Evolutionary conservation across 2,329 filamentous ascomycete species (phyloP).

Genomic region (Cephalotrichum gorgonifer): DNA sequence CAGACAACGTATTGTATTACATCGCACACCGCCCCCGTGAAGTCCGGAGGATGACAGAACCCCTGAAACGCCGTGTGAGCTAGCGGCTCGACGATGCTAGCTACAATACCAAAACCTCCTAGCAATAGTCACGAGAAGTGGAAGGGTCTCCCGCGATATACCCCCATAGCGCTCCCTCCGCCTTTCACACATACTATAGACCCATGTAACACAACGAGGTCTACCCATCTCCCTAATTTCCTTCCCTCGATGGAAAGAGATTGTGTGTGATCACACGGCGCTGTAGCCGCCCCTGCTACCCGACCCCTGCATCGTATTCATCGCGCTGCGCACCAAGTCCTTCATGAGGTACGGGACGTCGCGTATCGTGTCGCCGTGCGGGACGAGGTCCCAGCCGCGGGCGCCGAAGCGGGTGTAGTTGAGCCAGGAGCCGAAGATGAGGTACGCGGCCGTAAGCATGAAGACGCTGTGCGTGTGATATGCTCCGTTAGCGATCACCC

Average conservation of each 20-base stretch:
- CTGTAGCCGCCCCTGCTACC: conserved; percentile 87
- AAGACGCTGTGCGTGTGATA: conserved; percentile 60
- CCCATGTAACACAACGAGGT: no score
- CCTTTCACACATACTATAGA: no score
- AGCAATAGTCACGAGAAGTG: no score
- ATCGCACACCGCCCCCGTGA: no score
- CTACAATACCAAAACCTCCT: no score
- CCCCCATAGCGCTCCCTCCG: no score
- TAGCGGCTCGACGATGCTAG: no score
- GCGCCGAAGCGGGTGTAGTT: conserved; percentile 97
- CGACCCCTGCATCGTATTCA: conserved; percentile 75
- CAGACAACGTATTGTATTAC: no score
- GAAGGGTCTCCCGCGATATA: no score
- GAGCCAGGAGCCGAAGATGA: conserved; percentile 97
- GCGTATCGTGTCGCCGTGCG: conserved; percentile 83
- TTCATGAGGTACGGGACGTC: conserved; percentile 88
- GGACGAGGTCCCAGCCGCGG: conserved; percentile 86
- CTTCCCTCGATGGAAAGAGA: not conserved
- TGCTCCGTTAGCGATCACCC: conserved; percentile 5
- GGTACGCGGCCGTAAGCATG: conserved; percentile 74
- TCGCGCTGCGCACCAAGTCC: conserved; percentile 71
- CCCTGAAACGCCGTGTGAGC: no score
- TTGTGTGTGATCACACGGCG: conserved; percentile 53
- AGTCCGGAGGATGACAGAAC: no score
- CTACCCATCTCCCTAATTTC: not conserved